Evolutionary conservation across 257 asterid genomes (phyloP).

Genomic region (Plantago elongata): DNA sequence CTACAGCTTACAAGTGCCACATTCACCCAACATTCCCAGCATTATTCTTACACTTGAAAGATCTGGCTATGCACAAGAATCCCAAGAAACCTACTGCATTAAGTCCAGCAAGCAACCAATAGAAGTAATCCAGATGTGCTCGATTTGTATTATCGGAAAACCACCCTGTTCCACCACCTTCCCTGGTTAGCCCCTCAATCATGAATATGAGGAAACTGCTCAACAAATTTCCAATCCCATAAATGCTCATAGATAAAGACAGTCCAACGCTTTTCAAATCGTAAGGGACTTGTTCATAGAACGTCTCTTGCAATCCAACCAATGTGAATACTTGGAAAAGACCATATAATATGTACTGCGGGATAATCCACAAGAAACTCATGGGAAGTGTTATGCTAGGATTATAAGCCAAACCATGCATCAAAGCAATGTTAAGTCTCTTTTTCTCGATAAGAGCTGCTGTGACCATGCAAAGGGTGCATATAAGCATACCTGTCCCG

Average conservation of each 20-base stretch:
- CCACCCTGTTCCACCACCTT: slow-evolving; percentile 41
- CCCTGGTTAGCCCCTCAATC: slow-evolving; percentile 39
- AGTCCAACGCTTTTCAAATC: slow-evolving; percentile 65
- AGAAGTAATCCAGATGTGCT: slow-evolving; percentile 64
- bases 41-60: too few species aligned
- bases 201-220: slow-evolving; percentile 57
- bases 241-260: slow-evolving; percentile 48
- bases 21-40: too few species aligned
- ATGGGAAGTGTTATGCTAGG: slow-evolving; percentile 5
- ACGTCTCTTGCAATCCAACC: slow-evolving; percentile 65
- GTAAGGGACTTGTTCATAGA: slow-evolving; percentile 56
- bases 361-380: slow-evolving; percentile 72
- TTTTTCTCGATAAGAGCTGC: slow-evolving; percentile 55
- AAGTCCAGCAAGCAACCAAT: slow-evolving; percentile 66
- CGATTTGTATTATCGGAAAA: slow-evolving; percentile 56
- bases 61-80: too few species aligned
- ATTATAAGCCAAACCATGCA: not conserved
- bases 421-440: slow-evolving; percentile 33
- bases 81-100: slow-evolving; percentile 53
- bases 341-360: slow-evolving; percentile 66
- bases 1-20: too few species aligned
- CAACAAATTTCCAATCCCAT: slow-evolving; percentile 66
- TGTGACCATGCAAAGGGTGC: slow-evolving; percentile 68
- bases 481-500: slow-evolving; percentile 59
- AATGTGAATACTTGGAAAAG: slow-evolving; percentile 75